Conservation (phyloP, 495 filamentous ascomycete genomes). For the Neurospora sp. region DNA sequence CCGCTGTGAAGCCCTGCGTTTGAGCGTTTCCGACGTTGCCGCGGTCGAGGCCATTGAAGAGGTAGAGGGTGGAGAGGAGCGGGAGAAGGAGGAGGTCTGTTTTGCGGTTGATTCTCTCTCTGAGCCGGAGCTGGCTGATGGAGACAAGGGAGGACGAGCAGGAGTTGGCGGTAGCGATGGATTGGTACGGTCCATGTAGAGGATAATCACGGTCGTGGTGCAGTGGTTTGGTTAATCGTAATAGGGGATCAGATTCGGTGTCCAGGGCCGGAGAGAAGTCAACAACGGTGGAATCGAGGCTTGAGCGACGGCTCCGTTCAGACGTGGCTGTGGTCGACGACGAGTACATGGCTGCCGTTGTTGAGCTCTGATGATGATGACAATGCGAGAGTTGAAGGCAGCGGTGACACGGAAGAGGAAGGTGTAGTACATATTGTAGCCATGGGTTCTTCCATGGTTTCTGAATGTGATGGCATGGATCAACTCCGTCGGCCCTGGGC, state of each 20-base stretch:
- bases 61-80: slow-evolving; percentile 26
- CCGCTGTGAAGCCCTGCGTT: slow-evolving; percentile 24
- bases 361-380: neutral
- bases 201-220: neutral
- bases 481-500: neutral
- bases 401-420: neutral
- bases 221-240: neutral
- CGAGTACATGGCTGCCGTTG: neutral
- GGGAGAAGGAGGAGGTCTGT: slow-evolving; percentile 27
- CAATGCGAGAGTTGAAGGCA: neutral
- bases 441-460: neutral
- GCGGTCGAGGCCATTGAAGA: slow-evolving; percentile 29
- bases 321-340: neutral
- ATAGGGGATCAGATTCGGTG: neutral
- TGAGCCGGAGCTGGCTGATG: neutral
- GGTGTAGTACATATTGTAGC: neutral
- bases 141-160: neutral
- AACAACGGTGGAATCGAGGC: neutral
- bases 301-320: neutral
- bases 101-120: slow-evolving; percentile 18
- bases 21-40: slow-evolving; percentile 39
- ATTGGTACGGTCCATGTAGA: neutral
- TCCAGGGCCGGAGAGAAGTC: neutral
- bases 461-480: neutral
- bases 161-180: neutral